These are phyloP conservation scores for Capsicum pubescens DNA, from an alignment of 257 asterid genomes.

Conservation along the genomic window DNA sequence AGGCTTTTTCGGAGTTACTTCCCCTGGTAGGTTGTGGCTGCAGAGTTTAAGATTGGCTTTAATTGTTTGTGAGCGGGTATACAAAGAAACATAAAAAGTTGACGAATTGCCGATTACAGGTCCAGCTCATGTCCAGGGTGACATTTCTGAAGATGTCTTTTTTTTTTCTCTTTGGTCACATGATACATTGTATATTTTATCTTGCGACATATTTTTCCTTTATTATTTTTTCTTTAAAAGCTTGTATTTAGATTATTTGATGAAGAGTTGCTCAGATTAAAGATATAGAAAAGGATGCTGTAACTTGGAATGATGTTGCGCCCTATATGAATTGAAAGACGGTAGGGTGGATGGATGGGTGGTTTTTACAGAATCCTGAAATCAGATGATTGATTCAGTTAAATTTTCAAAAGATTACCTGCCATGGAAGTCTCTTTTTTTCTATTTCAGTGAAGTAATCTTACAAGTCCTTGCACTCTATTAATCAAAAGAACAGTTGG, in stretches of 20 bases:
- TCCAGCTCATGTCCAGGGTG: slow-evolving; percentile 12
- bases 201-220: neutral
- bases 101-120: neutral
- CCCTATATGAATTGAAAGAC: neutral
- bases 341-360: neutral
- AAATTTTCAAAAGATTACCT: too few species aligned
- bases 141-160: neutral
- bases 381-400: neutral
- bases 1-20: neutral
- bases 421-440: neutral
- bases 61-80: neutral
- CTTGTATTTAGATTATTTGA: neutral
- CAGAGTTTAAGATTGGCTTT: neutral
- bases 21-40: neutral
- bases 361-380: neutral
- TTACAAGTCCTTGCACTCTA: too few species aligned
- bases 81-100: neutral
- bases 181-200: neutral
- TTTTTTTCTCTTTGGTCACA: neutral
- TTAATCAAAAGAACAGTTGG: too few species aligned
- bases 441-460: neutral
- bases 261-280: neutral
- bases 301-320: neutral
- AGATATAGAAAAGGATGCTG: neutral
- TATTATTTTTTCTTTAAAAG: neutral